Conservation (phyloP, 768 basidiomycete species). For the Podaxis sp. region DNA sequence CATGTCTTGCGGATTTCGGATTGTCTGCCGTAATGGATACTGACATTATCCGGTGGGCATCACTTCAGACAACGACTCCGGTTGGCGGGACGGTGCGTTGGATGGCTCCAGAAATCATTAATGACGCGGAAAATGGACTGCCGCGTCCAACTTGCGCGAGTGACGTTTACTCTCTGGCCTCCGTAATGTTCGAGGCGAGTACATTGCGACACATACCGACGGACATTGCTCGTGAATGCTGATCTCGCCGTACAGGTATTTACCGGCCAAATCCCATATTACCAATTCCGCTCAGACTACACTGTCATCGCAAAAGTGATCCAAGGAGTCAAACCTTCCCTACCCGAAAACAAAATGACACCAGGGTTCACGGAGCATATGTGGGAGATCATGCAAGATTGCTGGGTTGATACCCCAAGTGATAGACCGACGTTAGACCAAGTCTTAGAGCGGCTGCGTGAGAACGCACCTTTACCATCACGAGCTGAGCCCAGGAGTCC, state of each 20-base stretch:
- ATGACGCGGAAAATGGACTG: neutral
- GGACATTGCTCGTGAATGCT: neutral
- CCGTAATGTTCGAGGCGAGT: neutral
- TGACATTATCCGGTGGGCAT: too few relatives aligned
- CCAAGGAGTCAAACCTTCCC: neutral
- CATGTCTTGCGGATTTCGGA: constrained; percentile 24
- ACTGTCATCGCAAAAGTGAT: neutral
- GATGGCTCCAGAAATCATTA: neutral
- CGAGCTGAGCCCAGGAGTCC: neutral
- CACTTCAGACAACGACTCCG: neutral
- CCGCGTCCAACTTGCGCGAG: neutral
- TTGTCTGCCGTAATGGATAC: constrained; percentile 10
- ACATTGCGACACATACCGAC: neutral
- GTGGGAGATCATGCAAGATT: neutral
- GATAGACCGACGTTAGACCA: neutral
- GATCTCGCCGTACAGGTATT: neutral
- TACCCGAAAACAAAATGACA: neutral
- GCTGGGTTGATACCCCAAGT: neutral
- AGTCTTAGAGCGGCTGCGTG: neutral
- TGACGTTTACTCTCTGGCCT: neutral
- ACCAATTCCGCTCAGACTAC: neutral
- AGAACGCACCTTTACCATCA: neutral
- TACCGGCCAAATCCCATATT: neutral
- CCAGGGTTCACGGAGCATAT: neutral
- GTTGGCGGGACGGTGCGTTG: neutral